A percentile compares a stretch with the other conserved stretches of the same genome.
These are phyloP conservation scores for Diutina neorugosa DNA, from an alignment of 1,139 yeast genomes.

Conservation along the genomic window DNA sequence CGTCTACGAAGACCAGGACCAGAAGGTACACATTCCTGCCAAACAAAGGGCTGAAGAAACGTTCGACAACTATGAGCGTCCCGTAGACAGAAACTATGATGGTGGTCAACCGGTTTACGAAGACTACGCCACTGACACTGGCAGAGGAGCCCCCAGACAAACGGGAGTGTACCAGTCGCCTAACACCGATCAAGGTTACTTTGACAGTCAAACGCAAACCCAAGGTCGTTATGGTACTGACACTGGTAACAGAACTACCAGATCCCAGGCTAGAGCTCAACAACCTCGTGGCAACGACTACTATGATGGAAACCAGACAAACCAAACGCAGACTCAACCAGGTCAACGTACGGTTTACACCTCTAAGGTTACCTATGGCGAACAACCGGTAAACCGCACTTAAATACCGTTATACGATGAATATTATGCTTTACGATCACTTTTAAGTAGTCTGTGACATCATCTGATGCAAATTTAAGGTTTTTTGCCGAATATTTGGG, in stretches of 20 bases:
- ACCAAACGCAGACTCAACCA: background rate
- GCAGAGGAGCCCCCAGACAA: background rate
- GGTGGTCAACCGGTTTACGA: background rate
- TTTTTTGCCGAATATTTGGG: too few relatives aligned
- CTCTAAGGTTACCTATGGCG: background rate
- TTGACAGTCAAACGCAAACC: background rate
- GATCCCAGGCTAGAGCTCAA: background rate
- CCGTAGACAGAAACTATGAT: background rate
- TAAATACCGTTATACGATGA: background rate
- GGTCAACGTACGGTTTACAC: background rate
- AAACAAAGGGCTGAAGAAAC: background rate
- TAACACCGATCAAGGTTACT: background rate
- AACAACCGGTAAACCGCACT: background rate
- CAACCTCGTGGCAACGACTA: background rate
- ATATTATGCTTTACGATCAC: background rate
- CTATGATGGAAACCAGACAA: background rate
- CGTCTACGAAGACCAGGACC: background rate
- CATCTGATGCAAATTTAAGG: too few relatives aligned
- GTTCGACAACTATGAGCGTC: background rate
- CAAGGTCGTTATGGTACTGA: background rate
- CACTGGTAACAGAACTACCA: background rate
- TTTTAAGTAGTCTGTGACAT: too few relatives aligned
- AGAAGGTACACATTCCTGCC: background rate
- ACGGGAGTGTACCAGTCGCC: background rate
- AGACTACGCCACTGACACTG: background rate